These are phyloP conservation scores for Magnolia officinalis DNA, from an alignment of 164 flowering plant species.

Conservation along the genomic window DNA sequence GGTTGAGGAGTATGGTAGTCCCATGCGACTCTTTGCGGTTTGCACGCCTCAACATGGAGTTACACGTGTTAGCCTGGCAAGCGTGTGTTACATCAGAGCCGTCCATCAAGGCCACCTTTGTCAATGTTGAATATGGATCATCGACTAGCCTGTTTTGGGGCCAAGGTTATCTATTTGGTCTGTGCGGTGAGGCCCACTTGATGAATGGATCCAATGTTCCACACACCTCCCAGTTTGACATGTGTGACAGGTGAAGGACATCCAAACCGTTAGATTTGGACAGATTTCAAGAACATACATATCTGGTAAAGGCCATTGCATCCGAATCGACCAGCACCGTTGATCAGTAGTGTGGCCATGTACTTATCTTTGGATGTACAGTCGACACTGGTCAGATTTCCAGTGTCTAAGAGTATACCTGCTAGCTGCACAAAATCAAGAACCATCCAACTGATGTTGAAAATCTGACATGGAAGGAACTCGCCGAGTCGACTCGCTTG, in stretches of 20 bases:
- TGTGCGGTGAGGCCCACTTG: too few relatives aligned
- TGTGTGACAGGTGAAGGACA: neutral
- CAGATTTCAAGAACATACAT: constrained; percentile 28
- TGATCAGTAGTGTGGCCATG: constrained; percentile 61
- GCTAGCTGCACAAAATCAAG: constrained; percentile 42
- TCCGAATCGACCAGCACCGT: constrained; percentile 73
- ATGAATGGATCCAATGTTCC: neutral
- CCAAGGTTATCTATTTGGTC: too few relatives aligned
- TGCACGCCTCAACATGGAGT: too few relatives aligned
- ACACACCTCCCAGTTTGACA: neutral
- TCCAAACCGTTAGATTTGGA: neutral
- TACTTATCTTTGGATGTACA: constrained; percentile 60
- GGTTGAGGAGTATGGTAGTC: too few relatives aligned
- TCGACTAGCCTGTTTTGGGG: too few relatives aligned
- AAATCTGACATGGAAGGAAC: neutral
- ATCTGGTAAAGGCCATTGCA: constrained; percentile 60
- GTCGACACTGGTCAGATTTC: constrained; percentile 36
- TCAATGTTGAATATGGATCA: too few relatives aligned
- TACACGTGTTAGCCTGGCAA: too few relatives aligned
- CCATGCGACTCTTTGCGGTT: too few relatives aligned
- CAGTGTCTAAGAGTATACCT: constrained; percentile 64
- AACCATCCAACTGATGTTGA: neutral
- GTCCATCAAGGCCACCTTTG: too few relatives aligned
- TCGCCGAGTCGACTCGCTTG: too few relatives aligned
- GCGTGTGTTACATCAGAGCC: too few relatives aligned